Evolutionary conservation across 2,329 filamentous ascomycete genomes (phyloP).

Genomic region (Neoarthrinium moseri): DNA sequence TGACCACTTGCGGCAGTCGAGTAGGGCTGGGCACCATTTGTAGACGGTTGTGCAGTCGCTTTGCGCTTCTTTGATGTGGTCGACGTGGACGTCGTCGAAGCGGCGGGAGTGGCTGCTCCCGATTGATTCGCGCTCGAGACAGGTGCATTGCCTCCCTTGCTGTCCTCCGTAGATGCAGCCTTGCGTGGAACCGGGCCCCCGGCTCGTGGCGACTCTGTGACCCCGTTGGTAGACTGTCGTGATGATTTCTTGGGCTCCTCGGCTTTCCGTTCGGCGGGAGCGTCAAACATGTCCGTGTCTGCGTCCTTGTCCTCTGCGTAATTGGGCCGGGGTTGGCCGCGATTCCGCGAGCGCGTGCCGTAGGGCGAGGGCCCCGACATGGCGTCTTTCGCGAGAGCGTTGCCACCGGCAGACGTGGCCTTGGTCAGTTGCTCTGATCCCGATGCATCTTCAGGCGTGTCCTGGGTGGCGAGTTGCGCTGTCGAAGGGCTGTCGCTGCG

Average conservation of each 20-base stretch:
- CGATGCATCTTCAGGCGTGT: slow-evolving; percentile 28
- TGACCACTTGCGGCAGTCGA: slow-evolving; percentile 1
- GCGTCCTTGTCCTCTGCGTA: slow-evolving; percentile 94
- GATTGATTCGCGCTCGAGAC: slow-evolving; percentile 10
- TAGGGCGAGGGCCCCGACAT: slow-evolving; percentile 67
- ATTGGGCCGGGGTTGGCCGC: slow-evolving; percentile 79
- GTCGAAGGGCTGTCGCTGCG: slow-evolving; percentile 25
- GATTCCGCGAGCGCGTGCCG: slow-evolving; percentile 91
- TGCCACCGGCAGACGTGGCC: slow-evolving; percentile 44
- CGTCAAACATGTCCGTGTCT: slow-evolving; percentile 82
- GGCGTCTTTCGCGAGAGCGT: slow-evolving; percentile 47
- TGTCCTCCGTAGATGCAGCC: slow-evolving; percentile 28
- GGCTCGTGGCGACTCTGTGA: slow-evolving; percentile 26
- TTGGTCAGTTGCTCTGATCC: slow-evolving; percentile 47
- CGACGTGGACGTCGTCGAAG: slow-evolving; percentile 18
- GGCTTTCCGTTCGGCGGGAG: slow-evolving; percentile 54
- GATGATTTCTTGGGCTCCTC: slow-evolving; percentile 57
- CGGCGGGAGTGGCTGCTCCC: slow-evolving; percentile 20
- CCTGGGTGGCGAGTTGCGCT: slow-evolving; percentile 22
- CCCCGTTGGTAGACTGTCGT: slow-evolving; percentile 38
- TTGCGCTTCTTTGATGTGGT: slow-evolving; percentile 78
- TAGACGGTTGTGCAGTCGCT: slow-evolving; percentile 50
- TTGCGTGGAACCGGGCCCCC: slow-evolving; percentile 37
- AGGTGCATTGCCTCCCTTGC: slow-evolving; percentile 22
- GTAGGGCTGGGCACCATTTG: slow-evolving; percentile 19